Evolutionary conservation across 352 stramenopile genomes (phyloP).

Genomic region (Globisporangium canariense): DNA sequence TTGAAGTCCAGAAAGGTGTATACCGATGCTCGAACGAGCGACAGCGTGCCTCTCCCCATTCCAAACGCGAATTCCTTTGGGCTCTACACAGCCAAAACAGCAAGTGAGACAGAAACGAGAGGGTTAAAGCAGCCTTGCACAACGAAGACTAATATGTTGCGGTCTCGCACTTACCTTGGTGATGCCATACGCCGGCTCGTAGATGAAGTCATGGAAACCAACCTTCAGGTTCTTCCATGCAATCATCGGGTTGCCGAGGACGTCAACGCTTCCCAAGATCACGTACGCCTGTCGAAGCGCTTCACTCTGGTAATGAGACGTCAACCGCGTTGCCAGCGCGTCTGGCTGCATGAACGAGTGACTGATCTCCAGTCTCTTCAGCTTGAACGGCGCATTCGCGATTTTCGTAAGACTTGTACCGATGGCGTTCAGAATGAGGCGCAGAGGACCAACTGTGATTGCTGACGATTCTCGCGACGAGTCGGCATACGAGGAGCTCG

Average conservation of each 20-base stretch:
- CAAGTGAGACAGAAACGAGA: background rate
- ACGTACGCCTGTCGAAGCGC: conserved; percentile 86
- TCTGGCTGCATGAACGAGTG: conserved; percentile 86
- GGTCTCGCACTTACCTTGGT: conserved; percentile 33
- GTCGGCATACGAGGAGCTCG: conserved; percentile 16
- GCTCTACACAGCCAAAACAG: conserved; percentile 28
- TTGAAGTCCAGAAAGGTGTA: conserved; percentile 88
- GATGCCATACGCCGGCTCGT: conserved; percentile 75
- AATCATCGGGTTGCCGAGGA: conserved; percentile 87
- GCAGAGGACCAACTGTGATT: conserved; percentile 71
- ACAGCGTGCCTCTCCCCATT: conserved; percentile 78
- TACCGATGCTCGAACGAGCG: conserved; percentile 75
- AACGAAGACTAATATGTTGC: background rate
- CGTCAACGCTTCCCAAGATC: conserved; percentile 84
- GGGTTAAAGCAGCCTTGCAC: background rate
- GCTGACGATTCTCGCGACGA: conserved; percentile 34
- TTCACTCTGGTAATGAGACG: conserved; percentile 87
- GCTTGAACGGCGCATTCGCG: conserved; percentile 82
- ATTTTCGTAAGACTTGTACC: conserved; percentile 87
- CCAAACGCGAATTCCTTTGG: conserved; percentile 76
- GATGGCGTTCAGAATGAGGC: conserved; percentile 84
- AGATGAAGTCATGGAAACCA: conserved; percentile 83
- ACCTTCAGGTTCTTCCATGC: conserved; percentile 82
- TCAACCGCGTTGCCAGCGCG: conserved; percentile 56
- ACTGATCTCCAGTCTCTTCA: conserved; percentile 70